These are phyloP conservation scores for Rhizoclosmatium sp. DNA, from an alignment of 192 early-diverging fungal species.

Conservation along the genomic window DNA sequence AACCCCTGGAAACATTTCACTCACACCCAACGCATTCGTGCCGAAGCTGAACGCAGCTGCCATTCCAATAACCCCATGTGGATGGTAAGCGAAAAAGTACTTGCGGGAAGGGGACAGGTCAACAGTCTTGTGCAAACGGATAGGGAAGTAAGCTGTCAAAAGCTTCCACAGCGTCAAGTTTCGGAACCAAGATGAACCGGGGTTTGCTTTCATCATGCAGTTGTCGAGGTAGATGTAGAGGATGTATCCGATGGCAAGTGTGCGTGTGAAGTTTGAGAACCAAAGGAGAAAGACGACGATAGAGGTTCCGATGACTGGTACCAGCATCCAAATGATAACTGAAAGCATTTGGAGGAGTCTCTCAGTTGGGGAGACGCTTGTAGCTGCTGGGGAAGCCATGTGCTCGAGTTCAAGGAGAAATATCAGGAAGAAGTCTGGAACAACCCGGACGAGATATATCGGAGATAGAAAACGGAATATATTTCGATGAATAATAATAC, in stretches of 20 bases:
- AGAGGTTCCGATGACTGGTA: background rate
- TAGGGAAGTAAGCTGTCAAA: constrained; percentile 76
- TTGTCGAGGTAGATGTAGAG: constrained; percentile 74
- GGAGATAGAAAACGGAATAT: too few species aligned
- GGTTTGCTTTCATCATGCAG: constrained; percentile 73
- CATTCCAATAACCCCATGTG: constrained; percentile 59
- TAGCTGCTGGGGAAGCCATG: too few species aligned
- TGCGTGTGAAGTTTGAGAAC: constrained; percentile 5
- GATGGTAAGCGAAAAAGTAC: constrained; percentile 87
- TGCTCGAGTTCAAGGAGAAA: too few species aligned
- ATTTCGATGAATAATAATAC: too few species aligned
- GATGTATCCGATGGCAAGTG: constrained; percentile 60
- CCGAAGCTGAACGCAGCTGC: constrained; percentile 13
- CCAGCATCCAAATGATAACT: background rate
- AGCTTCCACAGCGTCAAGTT: constrained; percentile 69
- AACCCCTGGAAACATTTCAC: constrained; percentile 37
- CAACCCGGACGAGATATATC: too few species aligned
- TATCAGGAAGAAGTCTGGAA: too few species aligned
- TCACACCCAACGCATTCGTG: constrained; percentile 8
- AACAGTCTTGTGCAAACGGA: constrained; percentile 72
- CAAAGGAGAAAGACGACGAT: background rate
- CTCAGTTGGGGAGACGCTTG: background rate
- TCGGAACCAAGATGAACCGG: constrained; percentile 56
- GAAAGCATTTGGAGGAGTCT: background rate
- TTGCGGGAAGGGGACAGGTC: constrained; percentile 76